phyloP scores from a whole-genome alignment of 2,329 filamentous ascomycete species.

The Dactylonectria macrodidyma region DNA sequence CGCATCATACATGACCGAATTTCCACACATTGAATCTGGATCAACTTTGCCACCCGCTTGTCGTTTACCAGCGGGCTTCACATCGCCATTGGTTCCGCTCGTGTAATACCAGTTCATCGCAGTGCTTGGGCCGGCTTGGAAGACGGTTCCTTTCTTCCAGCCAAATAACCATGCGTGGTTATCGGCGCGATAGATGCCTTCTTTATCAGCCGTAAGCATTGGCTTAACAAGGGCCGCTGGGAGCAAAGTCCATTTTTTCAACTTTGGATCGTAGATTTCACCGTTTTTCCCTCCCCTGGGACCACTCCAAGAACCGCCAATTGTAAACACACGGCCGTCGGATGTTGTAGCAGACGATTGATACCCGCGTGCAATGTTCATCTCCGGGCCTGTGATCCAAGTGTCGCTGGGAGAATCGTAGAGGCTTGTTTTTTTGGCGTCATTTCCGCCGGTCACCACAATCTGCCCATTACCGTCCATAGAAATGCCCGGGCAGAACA shows the following conservation, averaged over 20 bases:
- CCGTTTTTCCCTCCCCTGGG: constrained; percentile 30
- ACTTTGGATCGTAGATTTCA: constrained; percentile 26
- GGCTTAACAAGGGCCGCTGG: constrained; percentile 57
- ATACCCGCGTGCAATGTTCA: constrained; percentile 30
- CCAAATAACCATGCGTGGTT: constrained; percentile 49
- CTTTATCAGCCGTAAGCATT: constrained; percentile 65
- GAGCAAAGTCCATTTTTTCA: constrained; percentile 26
- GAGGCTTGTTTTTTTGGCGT: constrained; percentile 63
- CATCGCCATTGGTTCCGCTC: constrained; percentile 36
- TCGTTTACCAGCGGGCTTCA: constrained; percentile 43
- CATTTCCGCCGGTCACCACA: constrained; percentile 68
- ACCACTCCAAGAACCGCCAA: constrained; percentile 38
- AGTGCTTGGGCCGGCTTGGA: constrained; percentile 68
- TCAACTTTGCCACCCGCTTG: constrained; percentile 51
- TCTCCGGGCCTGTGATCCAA: constrained; percentile 31
- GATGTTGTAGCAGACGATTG: constrained; percentile 32
- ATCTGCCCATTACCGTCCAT: constrained; percentile 63
- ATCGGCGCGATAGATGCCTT: constrained; percentile 61
- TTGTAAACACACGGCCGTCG: constrained; percentile 29
- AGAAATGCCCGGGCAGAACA: constrained; percentile 71
- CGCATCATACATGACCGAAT: constrained; percentile 71
- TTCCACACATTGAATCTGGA: constrained; percentile 68
- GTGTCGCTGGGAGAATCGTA: constrained; percentile 51
- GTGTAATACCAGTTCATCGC: constrained; percentile 71
- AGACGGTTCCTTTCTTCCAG: constrained; percentile 62